phyloP scores from a whole-genome alignment of 2,329 filamentous ascomycete genomes.

The Phialophora tarda region DNA sequence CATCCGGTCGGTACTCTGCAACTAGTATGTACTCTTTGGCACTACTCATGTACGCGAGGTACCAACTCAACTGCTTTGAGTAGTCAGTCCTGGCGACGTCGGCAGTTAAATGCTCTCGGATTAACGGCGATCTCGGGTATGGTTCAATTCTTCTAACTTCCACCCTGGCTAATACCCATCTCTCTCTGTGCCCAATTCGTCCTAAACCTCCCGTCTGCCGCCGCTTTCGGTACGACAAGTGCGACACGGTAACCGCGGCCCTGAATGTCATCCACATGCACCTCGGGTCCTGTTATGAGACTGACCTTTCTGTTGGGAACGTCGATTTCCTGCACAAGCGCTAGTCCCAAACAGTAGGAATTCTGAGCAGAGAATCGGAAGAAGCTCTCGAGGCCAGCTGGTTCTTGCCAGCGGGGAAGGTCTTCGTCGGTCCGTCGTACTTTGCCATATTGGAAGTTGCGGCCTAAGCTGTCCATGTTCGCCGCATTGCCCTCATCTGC shows the following conservation, averaged over 20 bases:
- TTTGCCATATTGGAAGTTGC: neutral
- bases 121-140: neutral
- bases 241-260: constrained; percentile 23
- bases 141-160: neutral
- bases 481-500: neutral
- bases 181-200: constrained; percentile 30
- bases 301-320: constrained; percentile 24
- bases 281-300: constrained; percentile 18
- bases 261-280: constrained; percentile 18
- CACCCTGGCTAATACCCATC: constrained; percentile 13
- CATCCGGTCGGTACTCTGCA: neutral
- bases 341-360: constrained; percentile 30
- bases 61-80: constrained; percentile 1
- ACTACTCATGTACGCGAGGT: constrained; percentile 3
- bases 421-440: constrained; percentile 28
- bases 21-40: neutral
- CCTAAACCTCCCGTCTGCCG: constrained; percentile 31
- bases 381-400: neutral
- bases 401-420: constrained; percentile 22
- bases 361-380: constrained; percentile 25
- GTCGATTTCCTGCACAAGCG: constrained; percentile 31
- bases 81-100: neutral
- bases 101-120: neutral
- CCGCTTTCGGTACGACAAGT: constrained; percentile 33
- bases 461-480: constrained; percentile 7